Conservation (phyloP, 2,329 filamentous ascomycete genomes). For the Aspergillus costaricaensis region DNA sequence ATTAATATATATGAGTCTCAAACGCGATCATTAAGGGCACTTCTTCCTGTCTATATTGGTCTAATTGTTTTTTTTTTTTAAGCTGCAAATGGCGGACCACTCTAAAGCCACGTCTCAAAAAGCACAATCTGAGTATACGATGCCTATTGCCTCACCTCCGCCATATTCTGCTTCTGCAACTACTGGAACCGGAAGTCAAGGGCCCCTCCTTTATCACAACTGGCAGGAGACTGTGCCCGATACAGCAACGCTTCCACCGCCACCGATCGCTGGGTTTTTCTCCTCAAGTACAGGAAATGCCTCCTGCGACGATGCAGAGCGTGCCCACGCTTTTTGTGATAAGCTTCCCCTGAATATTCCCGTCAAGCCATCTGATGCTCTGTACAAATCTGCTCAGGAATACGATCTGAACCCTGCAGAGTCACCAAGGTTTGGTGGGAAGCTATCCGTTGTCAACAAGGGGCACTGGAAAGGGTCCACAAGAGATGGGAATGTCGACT, state of each 20-base stretch:
- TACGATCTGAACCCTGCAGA: slow-evolving; percentile 49
- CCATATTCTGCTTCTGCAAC: neutral
- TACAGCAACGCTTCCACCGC: slow-evolving; percentile 60
- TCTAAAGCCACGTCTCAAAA: neutral
- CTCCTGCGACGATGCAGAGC: slow-evolving; percentile 54
- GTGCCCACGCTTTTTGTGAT: slow-evolving; percentile 59
- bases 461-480: slow-evolving; percentile 52
- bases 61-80: neutral
- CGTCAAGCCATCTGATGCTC: slow-evolving; percentile 43
- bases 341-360: slow-evolving; percentile 55
- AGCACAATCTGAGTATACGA: neutral
- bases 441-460: slow-evolving; percentile 37
- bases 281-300: slow-evolving; percentile 61
- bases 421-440: slow-evolving; percentile 45
- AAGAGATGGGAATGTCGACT: slow-evolving; percentile 48
- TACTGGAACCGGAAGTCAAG: slow-evolving; percentile 28
- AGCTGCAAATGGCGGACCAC: neutral
- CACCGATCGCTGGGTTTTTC: slow-evolving; percentile 57
- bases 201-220: slow-evolving; percentile 60
- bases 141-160: neutral
- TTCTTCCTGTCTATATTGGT: neutral
- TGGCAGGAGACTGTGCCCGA: slow-evolving; percentile 63
- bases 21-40: neutral
- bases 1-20: neutral
- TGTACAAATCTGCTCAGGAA: slow-evolving; percentile 46